These are phyloP conservation scores for Apiotrichum veenhuisii DNA, from an alignment of 1,284 basidiomycete species.

Conservation along the genomic window DNA sequence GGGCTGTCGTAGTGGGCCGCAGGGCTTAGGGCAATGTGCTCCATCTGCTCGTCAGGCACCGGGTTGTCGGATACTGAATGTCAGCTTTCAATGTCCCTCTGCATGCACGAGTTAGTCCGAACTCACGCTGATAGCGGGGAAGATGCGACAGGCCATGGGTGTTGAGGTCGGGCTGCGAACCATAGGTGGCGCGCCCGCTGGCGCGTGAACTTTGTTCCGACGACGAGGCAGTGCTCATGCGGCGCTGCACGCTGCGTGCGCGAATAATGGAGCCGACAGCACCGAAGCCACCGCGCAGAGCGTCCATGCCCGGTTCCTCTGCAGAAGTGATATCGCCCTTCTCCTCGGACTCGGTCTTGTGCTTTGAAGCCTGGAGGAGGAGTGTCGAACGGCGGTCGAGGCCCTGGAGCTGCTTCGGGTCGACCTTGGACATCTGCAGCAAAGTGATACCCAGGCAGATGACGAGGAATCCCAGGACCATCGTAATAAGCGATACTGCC, in stretches of 20 bases:
- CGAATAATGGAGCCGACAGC: constrained; percentile 84
- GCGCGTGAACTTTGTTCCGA: neutral
- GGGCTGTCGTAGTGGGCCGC: neutral
- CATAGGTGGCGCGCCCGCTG: neutral
- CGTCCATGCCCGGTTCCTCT: constrained; percentile 70
- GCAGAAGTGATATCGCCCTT: constrained; percentile 45
- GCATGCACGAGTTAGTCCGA: neutral
- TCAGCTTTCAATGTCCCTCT: neutral
- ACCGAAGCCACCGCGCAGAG: constrained; percentile 83
- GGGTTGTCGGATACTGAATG: constrained; percentile 44
- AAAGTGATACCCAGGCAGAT: constrained; percentile 72
- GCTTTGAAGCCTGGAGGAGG: constrained; percentile 69
- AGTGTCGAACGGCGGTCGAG: constrained; percentile 82
- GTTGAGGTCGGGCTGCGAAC: constrained; percentile 9
- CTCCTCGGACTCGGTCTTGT: constrained; percentile 58
- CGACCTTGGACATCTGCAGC: constrained; percentile 85
- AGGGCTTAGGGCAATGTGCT: constrained; percentile 31
- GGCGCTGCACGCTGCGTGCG: constrained; percentile 55
- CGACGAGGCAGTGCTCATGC: constrained; percentile 23
- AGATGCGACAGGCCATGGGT: constrained; percentile 39
- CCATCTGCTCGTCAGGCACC: constrained; percentile 43
- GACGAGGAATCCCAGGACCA: constrained; percentile 79
- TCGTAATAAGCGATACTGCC: constrained; percentile 72
- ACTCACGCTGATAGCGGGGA: constrained; percentile 42
- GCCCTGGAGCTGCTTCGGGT: constrained; percentile 56